Conservation (phyloP, 352 stramenopile species). For the Aphanomyces euteiches region DNA sequence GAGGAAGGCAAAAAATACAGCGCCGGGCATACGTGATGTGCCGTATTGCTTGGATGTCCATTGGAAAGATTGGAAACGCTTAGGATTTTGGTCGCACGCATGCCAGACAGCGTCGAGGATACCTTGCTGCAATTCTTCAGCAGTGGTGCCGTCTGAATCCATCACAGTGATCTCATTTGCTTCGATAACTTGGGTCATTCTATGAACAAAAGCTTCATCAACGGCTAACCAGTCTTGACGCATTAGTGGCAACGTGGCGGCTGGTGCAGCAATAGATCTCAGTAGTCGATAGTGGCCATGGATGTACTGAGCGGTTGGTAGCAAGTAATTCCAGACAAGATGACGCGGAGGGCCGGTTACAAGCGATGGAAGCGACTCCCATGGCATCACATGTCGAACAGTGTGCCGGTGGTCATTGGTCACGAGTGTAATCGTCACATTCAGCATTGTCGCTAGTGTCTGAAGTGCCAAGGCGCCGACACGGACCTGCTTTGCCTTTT, state of each 20-base stretch:
- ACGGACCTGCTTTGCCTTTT: conserved; percentile 50
- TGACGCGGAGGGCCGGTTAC: conserved; percentile 47
- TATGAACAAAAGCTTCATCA: conserved; percentile 33
- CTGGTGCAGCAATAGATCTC: conserved; percentile 29
- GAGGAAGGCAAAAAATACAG: conserved; percentile 74
- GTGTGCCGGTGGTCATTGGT: conserved; percentile 78
- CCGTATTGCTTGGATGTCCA: conserved; percentile 73
- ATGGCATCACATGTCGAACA: conserved; percentile 55
- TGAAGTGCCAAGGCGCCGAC: conserved; percentile 65
- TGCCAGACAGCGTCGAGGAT: conserved; percentile 82
- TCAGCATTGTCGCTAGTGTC: conserved; percentile 67
- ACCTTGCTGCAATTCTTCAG: conserved; percentile 63
- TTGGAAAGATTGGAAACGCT: conserved; percentile 79
- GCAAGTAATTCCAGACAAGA: conserved; percentile 67
- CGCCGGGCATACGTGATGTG: conserved; percentile 38
- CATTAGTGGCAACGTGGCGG: background rate
- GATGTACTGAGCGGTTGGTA: conserved; percentile 64
- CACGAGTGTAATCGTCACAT: conserved; percentile 66
- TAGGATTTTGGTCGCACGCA: conserved; percentile 80
- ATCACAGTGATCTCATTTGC: conserved; percentile 33
- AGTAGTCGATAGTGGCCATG: conserved; percentile 68
- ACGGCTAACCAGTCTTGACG: conserved; percentile 59
- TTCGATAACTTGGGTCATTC: background rate
- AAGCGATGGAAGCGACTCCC: conserved; percentile 48
- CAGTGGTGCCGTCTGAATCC: conserved; percentile 55